Evolutionary conservation across 176 grass and related monocot species (phyloP).

Genomic region (Aegilops longissima): DNA sequence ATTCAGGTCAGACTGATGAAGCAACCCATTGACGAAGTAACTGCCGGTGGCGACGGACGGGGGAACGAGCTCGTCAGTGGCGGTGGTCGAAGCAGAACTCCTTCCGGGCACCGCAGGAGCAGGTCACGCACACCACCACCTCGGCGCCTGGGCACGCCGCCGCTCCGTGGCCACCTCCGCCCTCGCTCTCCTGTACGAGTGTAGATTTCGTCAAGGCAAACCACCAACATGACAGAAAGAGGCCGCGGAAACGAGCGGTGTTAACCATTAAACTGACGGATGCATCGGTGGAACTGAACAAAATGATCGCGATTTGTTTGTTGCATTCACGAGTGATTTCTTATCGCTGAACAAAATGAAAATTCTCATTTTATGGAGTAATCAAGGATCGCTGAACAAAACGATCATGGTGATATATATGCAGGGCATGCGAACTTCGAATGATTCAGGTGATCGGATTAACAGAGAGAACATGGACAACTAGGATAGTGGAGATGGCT

Average conservation of each 20-base stretch:
- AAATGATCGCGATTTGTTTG: background rate
- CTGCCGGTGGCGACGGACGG: background rate
- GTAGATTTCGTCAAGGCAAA: background rate
- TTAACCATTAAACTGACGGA: background rate
- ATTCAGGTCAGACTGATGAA: background rate
- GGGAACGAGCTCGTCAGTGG: background rate
- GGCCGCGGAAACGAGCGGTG: background rate
- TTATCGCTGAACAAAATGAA: background rate
- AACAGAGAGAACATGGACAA: background rate
- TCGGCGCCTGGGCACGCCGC: background rate
- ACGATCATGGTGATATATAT: background rate
- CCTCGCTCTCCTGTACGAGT: background rate
- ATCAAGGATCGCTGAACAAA: background rate
- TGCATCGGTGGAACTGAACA: background rate
- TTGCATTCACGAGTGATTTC: background rate
- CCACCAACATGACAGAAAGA: background rate
- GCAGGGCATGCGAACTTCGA: background rate
- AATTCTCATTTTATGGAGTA: background rate
- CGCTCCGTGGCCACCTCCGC: background rate
- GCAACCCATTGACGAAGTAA: background rate
- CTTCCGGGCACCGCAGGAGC: slow-evolving; percentile 15
- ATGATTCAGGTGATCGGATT: background rate
- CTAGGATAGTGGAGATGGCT: background rate
- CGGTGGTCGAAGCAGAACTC: slow-evolving; percentile 29
- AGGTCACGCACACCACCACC: slow-evolving; percentile 23